A percentile compares a stretch with the other conserved stretches of the same genome.
Evolutionary conservation across 371 early-diverging fungal genomes (phyloP).

Genomic region (Actinomortierella wolfii): DNA sequence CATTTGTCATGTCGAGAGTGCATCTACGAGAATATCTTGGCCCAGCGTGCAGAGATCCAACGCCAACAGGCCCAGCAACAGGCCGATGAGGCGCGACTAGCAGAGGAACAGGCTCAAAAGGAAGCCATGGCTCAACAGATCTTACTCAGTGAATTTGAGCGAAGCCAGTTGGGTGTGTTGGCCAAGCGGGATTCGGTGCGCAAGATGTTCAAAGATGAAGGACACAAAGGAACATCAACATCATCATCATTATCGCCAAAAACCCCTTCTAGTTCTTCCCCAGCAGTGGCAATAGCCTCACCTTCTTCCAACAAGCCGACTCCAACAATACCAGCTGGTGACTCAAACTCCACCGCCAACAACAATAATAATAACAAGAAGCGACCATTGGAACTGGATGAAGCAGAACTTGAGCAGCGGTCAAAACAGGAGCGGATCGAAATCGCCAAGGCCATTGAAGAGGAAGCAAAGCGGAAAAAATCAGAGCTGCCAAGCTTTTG

Average conservation of each 20-base stretch:
- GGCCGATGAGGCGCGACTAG: no score
- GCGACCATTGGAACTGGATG: slow-evolving; percentile 51
- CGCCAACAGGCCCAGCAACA: slow-evolving; percentile 54
- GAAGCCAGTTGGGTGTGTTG: slow-evolving; percentile 66
- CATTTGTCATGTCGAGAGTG: slow-evolving; percentile 92
- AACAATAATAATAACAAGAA: slow-evolving; percentile 30
- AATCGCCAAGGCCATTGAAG: slow-evolving; percentile 50
- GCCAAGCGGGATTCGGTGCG: slow-evolving; percentile 30
- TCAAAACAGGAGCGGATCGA: slow-evolving; percentile 53
- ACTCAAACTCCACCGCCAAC: not conserved
- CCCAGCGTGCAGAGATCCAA: slow-evolving; percentile 83
- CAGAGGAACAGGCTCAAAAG: slow-evolving; percentile 50
- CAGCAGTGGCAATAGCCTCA: slow-evolving; percentile 1
- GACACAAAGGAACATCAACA: slow-evolving; percentile 10
- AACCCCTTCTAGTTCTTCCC: slow-evolving; percentile 1
- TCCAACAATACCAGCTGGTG: not conserved
- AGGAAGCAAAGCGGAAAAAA: slow-evolving; percentile 55
- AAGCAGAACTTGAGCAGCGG: slow-evolving; percentile 51
- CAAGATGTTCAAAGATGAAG: slow-evolving; percentile 10
- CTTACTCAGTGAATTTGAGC: slow-evolving; percentile 66
- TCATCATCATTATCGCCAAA: slow-evolving; percentile 7
- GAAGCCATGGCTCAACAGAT: slow-evolving; percentile 46
- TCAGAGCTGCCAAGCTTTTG: slow-evolving; percentile 77
- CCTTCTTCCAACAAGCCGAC: no score
- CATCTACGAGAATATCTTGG: slow-evolving; percentile 82